A percentile compares a stretch with the other conserved stretches of the same genome.
phyloP scores from a whole-genome alignment of 2,329 filamentous ascomycete genomes.

The Fusarium camptoceras region DNA sequence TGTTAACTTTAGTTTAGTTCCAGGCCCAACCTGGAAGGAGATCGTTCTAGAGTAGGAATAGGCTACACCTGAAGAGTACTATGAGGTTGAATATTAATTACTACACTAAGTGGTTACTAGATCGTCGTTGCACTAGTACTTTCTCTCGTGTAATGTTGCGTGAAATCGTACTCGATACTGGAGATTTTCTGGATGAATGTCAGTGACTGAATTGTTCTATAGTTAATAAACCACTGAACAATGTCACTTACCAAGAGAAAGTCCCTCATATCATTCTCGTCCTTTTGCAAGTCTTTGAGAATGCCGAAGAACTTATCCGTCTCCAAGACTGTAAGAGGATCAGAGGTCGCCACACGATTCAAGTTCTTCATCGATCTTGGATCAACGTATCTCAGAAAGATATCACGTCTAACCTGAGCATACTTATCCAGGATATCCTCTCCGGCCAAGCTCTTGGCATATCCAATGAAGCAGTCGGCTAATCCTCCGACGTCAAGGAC shows the following conservation, averaged over 20 bases:
- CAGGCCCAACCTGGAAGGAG: not conserved
- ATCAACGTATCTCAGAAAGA: constrained; percentile 8
- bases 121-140: not conserved
- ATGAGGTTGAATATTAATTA: fast-evolving
- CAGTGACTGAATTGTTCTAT: not conserved
- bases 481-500: constrained; percentile 6
- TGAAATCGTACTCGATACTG: constrained; percentile 1
- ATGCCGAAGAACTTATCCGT: constrained; percentile 7
- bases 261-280: not conserved
- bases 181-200: not conserved
- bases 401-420: not conserved
- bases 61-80: fast-evolving
- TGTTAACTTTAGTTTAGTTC: not conserved
- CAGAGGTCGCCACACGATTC: not conserved
- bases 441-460: not conserved
- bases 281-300: not conserved
- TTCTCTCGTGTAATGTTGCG: not conserved
- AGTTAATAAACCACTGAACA: too few relatives aligned
- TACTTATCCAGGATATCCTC: not conserved
- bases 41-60: not conserved
- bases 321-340: not conserved
- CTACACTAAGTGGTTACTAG: not conserved
- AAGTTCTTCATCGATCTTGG: constrained; percentile 12
- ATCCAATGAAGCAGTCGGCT: constrained; percentile 6
- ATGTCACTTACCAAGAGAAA: not conserved